phyloP scores from a whole-genome alignment of 192 early-diverging fungal species.

The Linnemannia zychae region DNA sequence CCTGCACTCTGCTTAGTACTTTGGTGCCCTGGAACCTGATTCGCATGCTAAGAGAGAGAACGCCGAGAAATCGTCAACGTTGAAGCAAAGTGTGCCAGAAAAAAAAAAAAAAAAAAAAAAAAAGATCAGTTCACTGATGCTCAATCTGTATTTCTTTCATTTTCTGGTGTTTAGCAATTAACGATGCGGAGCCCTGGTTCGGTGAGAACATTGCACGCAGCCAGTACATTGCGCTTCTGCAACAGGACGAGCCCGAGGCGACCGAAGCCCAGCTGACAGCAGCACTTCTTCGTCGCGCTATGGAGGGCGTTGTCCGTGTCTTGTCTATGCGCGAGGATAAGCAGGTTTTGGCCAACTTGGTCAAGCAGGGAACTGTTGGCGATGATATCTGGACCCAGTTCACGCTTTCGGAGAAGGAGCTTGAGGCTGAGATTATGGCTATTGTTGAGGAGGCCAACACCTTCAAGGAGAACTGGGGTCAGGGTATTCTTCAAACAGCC shows the following conservation, averaged over 20 bases:
- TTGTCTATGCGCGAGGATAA: constrained; percentile 88
- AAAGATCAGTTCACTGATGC: not conserved
- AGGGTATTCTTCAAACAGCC: constrained; percentile 88
- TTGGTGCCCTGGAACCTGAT: not conserved
- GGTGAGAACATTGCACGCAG: constrained; percentile 73
- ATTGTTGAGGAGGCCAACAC: constrained; percentile 89
- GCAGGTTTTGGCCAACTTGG: constrained; percentile 78
- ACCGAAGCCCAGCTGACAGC: constrained; percentile 74
- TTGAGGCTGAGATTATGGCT: constrained; percentile 86
- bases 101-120: not conserved
- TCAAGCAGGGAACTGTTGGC: constrained; percentile 86
- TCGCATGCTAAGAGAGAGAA: not conserved
- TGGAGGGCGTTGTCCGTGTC: constrained; percentile 84
- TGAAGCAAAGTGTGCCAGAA: not conserved
- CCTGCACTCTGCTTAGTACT: not conserved
- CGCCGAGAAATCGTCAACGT: not conserved
- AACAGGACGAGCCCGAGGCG: constrained; percentile 70
- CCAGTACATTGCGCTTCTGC: constrained; percentile 78
- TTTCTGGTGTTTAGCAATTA: constrained; percentile 42
- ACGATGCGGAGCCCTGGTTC: constrained; percentile 77
- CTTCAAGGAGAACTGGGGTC: constrained; percentile 85
- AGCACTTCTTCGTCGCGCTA: constrained; percentile 87
- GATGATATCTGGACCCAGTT: constrained; percentile 90
- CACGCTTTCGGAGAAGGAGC: constrained; percentile 82
- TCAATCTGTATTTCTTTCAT: not conserved